These are phyloP conservation scores for Holtermanniella nyarrowii DNA, from an alignment of 768 basidiomycete genomes.

Conservation along the genomic window DNA sequence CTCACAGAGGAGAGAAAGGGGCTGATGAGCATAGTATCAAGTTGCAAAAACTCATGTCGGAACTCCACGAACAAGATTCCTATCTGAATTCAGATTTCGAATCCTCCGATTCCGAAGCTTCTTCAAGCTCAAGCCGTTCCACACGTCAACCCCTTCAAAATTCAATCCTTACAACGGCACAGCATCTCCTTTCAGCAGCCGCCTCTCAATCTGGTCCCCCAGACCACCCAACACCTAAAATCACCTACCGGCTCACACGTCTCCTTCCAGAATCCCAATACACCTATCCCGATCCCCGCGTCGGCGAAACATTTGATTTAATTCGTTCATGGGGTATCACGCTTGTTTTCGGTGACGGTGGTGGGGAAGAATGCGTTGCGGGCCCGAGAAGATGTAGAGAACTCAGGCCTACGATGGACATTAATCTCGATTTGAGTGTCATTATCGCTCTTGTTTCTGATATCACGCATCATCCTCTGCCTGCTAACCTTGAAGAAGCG, in stretches of 20 bases:
- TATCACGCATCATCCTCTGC: constrained; percentile 63
- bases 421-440: constrained; percentile 76
- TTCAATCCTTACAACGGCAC: constrained; percentile 60
- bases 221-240: constrained; percentile 34
- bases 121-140: constrained; percentile 36
- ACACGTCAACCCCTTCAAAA: constrained; percentile 50
- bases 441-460: constrained; percentile 77
- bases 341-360: constrained; percentile 51
- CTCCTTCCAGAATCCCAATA: constrained; percentile 40
- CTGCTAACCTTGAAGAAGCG: constrained; percentile 51
- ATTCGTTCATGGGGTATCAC: constrained; percentile 57
- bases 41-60: constrained; percentile 62
- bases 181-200: constrained; percentile 58
- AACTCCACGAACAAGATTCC: constrained; percentile 76
- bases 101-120: constrained; percentile 26
- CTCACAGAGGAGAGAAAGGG: not conserved
- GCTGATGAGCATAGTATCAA: constrained; percentile 51
- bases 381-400: constrained; percentile 2
- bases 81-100: constrained; percentile 57
- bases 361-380: not conserved
- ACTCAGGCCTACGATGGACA: constrained; percentile 47
- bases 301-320: constrained; percentile 51
- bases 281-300: constrained; percentile 44
- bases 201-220: constrained; percentile 47
- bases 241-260: constrained; percentile 58